Evolutionary conservation across 2,329 filamentous ascomycete species (phyloP).

Genomic region (Monosporascus sp.): DNA sequence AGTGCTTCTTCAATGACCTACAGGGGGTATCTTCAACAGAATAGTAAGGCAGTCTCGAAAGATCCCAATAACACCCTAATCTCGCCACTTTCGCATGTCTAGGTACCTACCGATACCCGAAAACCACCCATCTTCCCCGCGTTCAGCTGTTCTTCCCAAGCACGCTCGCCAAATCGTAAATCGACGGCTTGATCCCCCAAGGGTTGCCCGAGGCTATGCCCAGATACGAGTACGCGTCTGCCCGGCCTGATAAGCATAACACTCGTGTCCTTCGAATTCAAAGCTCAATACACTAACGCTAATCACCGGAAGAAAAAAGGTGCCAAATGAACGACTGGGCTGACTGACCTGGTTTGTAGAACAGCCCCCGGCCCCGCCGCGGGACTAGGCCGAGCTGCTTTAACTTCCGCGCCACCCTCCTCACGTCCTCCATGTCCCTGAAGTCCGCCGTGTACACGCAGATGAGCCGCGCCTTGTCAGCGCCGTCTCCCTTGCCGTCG

Average conservation of each 20-base stretch:
- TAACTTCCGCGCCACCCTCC: slow-evolving; percentile 58
- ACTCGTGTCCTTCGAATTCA: background rate
- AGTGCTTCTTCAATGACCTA: background rate
- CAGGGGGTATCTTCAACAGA: background rate
- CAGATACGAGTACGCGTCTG: slow-evolving; percentile 64
- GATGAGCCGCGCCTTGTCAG: slow-evolving; percentile 51
- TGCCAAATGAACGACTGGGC: background rate
- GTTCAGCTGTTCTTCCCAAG: slow-evolving; percentile 21
- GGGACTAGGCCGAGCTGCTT: slow-evolving; percentile 56
- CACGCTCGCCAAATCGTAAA: slow-evolving; percentile 44
- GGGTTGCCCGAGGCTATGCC: slow-evolving; percentile 55
- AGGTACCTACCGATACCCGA: background rate
- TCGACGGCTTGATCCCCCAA: slow-evolving; percentile 56
- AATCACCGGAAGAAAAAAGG: background rate
- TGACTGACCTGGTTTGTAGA: slow-evolving; percentile 68
- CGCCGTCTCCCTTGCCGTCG: slow-evolving; percentile 31
- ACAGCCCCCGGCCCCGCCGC: slow-evolving; percentile 47
- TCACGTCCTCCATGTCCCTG: slow-evolving; percentile 60
- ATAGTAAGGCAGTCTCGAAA: background rate
- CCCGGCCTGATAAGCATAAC: slow-evolving; percentile 1
- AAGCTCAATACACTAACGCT: background rate
- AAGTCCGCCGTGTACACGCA: slow-evolving; percentile 79
- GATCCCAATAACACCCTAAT: background rate
- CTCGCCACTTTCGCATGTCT: background rate
- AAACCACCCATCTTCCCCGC: slow-evolving; percentile 5